Conservation (phyloP, 2,329 filamentous ascomycete genomes). For the Macrophomina tecta region DNA sequence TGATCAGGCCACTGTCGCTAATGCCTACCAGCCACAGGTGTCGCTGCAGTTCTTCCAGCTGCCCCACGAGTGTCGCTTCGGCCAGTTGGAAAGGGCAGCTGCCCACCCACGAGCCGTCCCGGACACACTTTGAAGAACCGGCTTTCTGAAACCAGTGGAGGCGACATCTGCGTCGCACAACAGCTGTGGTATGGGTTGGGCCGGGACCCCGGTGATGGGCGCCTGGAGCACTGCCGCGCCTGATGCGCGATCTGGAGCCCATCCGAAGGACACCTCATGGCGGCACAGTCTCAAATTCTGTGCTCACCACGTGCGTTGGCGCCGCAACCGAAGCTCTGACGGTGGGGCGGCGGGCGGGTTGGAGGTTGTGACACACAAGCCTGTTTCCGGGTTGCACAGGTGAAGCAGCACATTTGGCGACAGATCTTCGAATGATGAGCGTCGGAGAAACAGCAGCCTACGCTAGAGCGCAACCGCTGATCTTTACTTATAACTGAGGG, state of each 20-base stretch:
- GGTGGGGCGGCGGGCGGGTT: constrained; percentile 9
- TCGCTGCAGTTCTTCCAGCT: constrained; percentile 11
- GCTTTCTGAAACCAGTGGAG: constrained; percentile 19
- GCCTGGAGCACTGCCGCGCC: constrained; percentile 6
- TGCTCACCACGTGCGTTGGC: constrained; percentile 20
- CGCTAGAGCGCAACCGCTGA: constrained; percentile 9
- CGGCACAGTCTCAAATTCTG: background rate
- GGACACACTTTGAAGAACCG: constrained; percentile 14
- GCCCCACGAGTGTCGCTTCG: constrained; percentile 9
- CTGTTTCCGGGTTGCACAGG: constrained; percentile 16
- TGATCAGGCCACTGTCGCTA: constrained; percentile 19
- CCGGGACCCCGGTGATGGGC: constrained; percentile 1
- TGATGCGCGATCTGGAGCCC: constrained; percentile 14
- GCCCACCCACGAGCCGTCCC: background rate
- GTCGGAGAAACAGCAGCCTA: background rate
- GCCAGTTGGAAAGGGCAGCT: background rate
- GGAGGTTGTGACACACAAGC: constrained; percentile 17
- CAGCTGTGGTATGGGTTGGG: background rate
- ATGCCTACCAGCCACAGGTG: background rate
- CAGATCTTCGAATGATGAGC: constrained; percentile 2
- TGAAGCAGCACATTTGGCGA: background rate
- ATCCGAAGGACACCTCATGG: background rate
- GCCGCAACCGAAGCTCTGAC: constrained; percentile 17
- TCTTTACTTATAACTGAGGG: constrained; percentile 8
- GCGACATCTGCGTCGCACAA: constrained; percentile 11